phyloP scores from a whole-genome alignment of 305 asterid species.

The Plantago coronopus region DNA sequence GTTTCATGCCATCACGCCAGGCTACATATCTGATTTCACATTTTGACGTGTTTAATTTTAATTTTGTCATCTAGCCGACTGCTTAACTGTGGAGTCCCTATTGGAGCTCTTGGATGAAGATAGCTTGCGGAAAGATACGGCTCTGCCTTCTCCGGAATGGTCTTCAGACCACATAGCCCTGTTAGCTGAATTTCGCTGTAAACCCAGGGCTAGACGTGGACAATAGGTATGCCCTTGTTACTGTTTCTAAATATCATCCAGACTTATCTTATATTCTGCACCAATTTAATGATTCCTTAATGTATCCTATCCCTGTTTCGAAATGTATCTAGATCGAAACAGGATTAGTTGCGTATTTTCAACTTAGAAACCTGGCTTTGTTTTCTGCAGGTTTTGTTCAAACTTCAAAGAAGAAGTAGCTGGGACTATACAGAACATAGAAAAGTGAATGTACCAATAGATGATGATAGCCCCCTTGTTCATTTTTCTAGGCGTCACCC shows the following conservation, averaged over 20 bases:
- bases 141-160: constrained; percentile 97
- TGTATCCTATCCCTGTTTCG: background rate
- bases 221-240: constrained; percentile 29
- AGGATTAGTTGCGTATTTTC: background rate
- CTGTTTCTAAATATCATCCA: background rate
- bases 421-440: constrained; percentile 27
- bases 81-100: constrained; percentile 75
- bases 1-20: background rate
- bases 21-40: constrained; percentile 3
- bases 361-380: background rate
- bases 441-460: constrained; percentile 45
- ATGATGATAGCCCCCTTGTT: constrained; percentile 33
- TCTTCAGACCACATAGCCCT: constrained; percentile 97
- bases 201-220: constrained; percentile 63
- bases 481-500: constrained; percentile 31
- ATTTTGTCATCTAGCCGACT: constrained; percentile 61
- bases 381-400: constrained; percentile 39
- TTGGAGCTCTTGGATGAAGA: constrained; percentile 97
- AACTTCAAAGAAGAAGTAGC: constrained; percentile 35
- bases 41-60: constrained; percentile 2
- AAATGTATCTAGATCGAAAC: background rate
- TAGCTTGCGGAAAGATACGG: constrained; percentile 85
- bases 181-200: constrained; percentile 89
- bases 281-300: background rate
- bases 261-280: background rate